phyloP scores from a whole-genome alignment of 2,329 filamentous ascomycete genomes.

The Emergomyces pasteurianus region DNA sequence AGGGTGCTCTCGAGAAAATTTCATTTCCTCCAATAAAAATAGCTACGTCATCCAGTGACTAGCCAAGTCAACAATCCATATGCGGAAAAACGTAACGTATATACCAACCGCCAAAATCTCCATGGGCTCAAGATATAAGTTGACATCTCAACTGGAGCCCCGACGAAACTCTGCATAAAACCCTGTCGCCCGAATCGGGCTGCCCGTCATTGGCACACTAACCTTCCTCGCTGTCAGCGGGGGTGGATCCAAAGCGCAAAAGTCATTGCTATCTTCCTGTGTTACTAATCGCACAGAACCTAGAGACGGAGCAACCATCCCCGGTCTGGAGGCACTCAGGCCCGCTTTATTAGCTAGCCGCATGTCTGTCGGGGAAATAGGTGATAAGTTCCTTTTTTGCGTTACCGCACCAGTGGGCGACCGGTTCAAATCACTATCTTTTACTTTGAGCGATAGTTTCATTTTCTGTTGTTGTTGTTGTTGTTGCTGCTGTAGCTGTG shows the following conservation, averaged over 20 bases:
- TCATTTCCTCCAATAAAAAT: not conserved
- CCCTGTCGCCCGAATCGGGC: not conserved
- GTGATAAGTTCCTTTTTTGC: not conserved
- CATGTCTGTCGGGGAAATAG: conserved; percentile 1
- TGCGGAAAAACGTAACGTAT: not conserved
- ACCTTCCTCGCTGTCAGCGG: conserved; percentile 1
- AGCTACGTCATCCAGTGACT: not conserved
- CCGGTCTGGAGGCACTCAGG: not conserved
- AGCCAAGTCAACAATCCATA: not conserved
- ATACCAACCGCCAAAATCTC: not conserved
- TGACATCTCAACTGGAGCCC: not conserved
- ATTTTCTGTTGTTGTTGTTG: no score
- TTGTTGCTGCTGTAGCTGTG: conserved; percentile 1
- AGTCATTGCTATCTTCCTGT: not conserved
- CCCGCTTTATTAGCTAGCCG: not conserved
- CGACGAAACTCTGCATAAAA: not conserved
- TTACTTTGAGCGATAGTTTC: conserved; percentile 1
- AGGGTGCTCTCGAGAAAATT: not conserved
- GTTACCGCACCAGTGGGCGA: not conserved
- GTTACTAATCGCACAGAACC: not conserved
- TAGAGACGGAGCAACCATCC: not conserved
- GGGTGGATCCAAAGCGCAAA: not conserved
- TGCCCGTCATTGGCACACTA: not conserved
- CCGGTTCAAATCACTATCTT: not conserved
- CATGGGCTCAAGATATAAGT: not conserved